These are phyloP conservation scores for Salix udensis DNA, from an alignment of 345 rosid genomes.

Conservation along the genomic window DNA sequence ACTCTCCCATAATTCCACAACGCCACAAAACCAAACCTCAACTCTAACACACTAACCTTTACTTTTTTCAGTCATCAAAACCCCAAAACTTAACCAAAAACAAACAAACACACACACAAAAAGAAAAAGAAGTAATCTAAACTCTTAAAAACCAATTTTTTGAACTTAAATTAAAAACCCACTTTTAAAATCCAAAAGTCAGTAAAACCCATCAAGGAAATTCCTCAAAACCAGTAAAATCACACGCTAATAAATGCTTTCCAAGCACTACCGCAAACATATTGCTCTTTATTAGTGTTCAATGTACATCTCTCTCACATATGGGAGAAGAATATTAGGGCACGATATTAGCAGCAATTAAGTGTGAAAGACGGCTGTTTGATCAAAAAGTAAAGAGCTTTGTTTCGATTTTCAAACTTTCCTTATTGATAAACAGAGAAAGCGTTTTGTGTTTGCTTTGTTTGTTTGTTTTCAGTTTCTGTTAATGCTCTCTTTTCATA, in stretches of 20 bases:
- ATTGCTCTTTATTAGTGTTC: background rate
- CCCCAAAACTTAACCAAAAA: background rate
- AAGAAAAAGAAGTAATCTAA: background rate
- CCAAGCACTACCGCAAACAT: background rate
- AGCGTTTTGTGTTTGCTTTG: background rate
- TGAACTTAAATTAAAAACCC: background rate
- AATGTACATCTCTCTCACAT: background rate
- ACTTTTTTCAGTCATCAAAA: background rate
- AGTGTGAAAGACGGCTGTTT: background rate
- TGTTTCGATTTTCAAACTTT: background rate
- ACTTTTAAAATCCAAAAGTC: background rate
- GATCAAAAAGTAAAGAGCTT: background rate
- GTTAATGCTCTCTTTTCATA: background rate
- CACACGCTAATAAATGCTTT: background rate
- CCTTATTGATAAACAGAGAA: background rate
- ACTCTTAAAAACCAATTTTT: background rate
- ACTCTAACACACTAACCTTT: background rate
- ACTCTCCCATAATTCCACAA: slow-evolving; percentile 4
- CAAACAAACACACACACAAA: background rate
- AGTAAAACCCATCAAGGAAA: background rate
- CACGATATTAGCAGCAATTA: background rate
- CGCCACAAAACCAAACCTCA: background rate
- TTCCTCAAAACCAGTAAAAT: background rate
- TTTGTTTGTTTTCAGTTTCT: background rate
- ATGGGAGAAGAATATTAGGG: background rate